Conservation (phyloP, 139 green algal genomes). For the Chlorella sp. region DNA sequence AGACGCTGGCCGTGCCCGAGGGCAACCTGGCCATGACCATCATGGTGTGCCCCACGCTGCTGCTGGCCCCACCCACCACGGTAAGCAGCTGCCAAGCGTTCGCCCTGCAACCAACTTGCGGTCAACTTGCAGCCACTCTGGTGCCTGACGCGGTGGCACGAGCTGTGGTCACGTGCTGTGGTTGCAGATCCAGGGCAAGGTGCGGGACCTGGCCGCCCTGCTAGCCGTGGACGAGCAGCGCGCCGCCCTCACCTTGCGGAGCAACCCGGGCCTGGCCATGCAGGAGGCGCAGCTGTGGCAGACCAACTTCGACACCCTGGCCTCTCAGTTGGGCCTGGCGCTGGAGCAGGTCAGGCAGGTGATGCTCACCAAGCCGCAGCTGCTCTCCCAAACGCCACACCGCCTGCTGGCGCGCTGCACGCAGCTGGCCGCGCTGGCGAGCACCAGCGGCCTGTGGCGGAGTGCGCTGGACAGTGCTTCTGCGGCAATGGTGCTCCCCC, state of each 20-base stretch:
- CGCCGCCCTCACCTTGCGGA: no score
- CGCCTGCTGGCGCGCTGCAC: conserved; percentile 1
- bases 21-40: conserved; percentile 9
- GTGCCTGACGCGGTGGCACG: no score
- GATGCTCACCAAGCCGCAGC: neutral
- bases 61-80: conserved; percentile 15
- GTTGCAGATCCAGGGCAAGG: neutral
- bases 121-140: no score
- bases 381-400: conserved; percentile 3
- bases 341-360: conserved; percentile 1
- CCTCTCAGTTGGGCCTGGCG: neutral
- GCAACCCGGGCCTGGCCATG: no score
- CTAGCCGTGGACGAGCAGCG: neutral
- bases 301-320: conserved; percentile 17
- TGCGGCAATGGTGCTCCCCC: no score
- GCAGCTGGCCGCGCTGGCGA: no score
- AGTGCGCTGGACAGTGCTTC: no score
- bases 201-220: neutral
- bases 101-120: no score
- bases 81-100: conserved; percentile 6
- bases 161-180: no score
- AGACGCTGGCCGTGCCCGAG: neutral
- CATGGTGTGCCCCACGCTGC: conserved; percentile 5
- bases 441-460: no score
- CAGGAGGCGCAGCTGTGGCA: conserved; percentile 30